Conservation (phyloP, 2,329 filamentous ascomycete species). For the Ceratocystis alfenasii region DNA sequence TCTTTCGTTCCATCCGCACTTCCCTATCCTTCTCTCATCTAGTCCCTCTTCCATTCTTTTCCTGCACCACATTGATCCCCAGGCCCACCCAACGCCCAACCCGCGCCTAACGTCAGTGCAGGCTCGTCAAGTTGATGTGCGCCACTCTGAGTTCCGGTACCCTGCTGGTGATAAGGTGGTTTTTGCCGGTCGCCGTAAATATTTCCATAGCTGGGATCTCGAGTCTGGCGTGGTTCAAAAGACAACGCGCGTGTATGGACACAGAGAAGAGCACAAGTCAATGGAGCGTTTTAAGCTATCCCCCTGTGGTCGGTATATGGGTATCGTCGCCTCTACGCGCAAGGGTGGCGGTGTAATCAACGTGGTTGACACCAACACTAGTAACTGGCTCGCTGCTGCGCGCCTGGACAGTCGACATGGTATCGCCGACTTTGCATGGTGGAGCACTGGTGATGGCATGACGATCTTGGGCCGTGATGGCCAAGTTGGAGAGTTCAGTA, state of each 20-base stretch:
- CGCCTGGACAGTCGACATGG: conserved; percentile 71
- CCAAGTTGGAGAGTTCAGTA: conserved; percentile 79
- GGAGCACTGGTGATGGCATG: conserved; percentile 70
- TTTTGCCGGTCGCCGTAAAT: conserved; percentile 74
- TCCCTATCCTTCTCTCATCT: conserved; percentile 80
- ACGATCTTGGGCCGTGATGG: conserved; percentile 76
- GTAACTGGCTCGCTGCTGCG: conserved; percentile 78
- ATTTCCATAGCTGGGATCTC: conserved; percentile 92
- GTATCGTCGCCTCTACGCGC: conserved; percentile 61
- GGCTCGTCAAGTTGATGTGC: conserved; percentile 69
- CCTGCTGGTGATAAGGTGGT: conserved; percentile 67
- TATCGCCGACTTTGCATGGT: conserved; percentile 87
- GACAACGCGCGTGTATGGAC: conserved; percentile 61
- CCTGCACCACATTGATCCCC: conserved; percentile 76
- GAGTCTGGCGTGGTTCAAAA: conserved; percentile 72
- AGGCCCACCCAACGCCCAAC: conserved; percentile 64
- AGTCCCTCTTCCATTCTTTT: conserved; percentile 75
- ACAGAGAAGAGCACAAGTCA: conserved; percentile 67
- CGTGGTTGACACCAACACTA: conserved; percentile 63
- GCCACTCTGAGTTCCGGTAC: conserved; percentile 67
- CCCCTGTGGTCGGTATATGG: conserved; percentile 78
- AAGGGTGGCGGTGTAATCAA: conserved; percentile 87
- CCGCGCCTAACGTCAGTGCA: conserved; percentile 84
- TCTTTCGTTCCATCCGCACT: conserved; percentile 77
- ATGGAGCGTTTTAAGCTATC: conserved; percentile 88